Evolutionary conservation across 106 monocot species (phyloP).

Genomic region (Allium fistulosum): DNA sequence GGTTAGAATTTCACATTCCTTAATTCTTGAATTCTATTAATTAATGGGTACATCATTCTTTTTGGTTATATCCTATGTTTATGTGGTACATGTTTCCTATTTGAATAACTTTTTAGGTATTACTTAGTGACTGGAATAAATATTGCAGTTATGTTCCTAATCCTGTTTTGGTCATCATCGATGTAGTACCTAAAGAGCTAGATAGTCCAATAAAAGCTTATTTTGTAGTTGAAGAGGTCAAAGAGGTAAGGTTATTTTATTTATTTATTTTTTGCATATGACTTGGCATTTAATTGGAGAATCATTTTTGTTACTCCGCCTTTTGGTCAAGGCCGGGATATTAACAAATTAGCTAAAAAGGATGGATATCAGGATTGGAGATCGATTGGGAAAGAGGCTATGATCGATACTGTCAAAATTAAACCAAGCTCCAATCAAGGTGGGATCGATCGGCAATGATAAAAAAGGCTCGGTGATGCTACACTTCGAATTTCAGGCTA

Average conservation of each 20-base stretch:
- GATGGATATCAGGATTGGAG: too few species aligned
- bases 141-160: conserved; percentile 56
- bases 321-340: too few species aligned
- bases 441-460: too few species aligned
- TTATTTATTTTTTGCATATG: too few species aligned
- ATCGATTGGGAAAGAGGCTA: too few species aligned
- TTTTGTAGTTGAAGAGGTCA: conserved; percentile 70
- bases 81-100: not conserved
- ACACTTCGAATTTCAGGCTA: too few species aligned
- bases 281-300: too few species aligned
- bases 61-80: not conserved
- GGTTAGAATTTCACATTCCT: not conserved
- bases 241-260: conserved; percentile 32
- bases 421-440: too few species aligned
- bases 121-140: not conserved
- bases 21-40: not conserved
- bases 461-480: too few species aligned
- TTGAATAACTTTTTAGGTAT: not conserved
- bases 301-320: too few species aligned
- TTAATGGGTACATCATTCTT: not conserved
- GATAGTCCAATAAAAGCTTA: conserved; percentile 66
- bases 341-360: too few species aligned
- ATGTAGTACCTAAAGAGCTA: conserved; percentile 62
- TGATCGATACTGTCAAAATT: too few species aligned
- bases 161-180: conserved; percentile 63